phyloP scores from a whole-genome alignment of 2,329 filamentous ascomycete genomes.

The Talaromyces verruculosus region DNA sequence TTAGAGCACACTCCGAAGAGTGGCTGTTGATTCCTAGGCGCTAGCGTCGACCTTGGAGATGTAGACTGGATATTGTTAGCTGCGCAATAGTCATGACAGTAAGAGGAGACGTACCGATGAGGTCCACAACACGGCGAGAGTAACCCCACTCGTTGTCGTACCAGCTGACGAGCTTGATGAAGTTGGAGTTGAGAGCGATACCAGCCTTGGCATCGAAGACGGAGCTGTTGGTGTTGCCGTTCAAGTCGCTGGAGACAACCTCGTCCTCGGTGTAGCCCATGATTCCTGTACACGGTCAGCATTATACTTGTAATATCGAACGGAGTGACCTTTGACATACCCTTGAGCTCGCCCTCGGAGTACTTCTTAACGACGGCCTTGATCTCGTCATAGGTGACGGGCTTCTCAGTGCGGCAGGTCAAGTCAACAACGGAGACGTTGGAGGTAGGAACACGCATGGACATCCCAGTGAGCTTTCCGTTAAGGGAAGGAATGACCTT shows the following conservation, averaged over 20 bases:
- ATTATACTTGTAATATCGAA: neutral
- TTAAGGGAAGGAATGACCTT: conserved; percentile 98
- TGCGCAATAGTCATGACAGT: neutral
- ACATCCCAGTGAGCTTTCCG: conserved; percentile 99
- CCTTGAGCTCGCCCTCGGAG: conserved; percentile 79
- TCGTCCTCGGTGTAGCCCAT: conserved; percentile 97
- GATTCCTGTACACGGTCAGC: conserved; percentile 59
- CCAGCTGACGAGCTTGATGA: conserved; percentile 97
- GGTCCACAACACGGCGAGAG: conserved; percentile 90
- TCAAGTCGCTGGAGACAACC: conserved; percentile 89
- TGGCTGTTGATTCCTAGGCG: conserved; percentile 19
- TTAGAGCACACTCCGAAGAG: conserved; percentile 22
- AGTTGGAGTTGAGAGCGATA: conserved; percentile 97
- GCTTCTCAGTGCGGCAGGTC: conserved; percentile 91
- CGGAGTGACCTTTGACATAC: conserved; percentile 43
- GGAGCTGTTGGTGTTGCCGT: conserved; percentile 88
- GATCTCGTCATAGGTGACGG: conserved; percentile 73
- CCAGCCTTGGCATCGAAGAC: conserved; percentile 99
- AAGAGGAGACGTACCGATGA: conserved; percentile 49
- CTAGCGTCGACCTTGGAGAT: conserved; percentile 71
- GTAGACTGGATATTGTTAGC: conserved; percentile 57
- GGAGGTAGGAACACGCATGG: conserved; percentile 97
- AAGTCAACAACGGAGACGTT: conserved; percentile 99
- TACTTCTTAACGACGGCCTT: conserved; percentile 88
- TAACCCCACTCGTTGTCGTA: conserved; percentile 99